Conservation (phyloP, 305 asterid species). For the Ilex paraguariensis region DNA sequence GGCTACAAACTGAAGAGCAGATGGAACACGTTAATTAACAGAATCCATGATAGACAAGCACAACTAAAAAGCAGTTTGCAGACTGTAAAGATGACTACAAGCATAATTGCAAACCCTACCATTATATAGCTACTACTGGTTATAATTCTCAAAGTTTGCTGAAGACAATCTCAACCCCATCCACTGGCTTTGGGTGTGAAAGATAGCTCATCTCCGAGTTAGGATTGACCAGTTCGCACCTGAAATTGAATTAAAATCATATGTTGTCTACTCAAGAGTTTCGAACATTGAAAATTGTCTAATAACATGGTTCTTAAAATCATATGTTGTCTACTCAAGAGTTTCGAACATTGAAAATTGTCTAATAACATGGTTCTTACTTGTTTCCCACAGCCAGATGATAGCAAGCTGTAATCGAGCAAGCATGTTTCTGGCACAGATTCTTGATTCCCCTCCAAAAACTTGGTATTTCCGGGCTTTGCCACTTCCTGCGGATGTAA, state of each 20-base stretch:
- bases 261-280: too few relatives aligned
- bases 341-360: background rate
- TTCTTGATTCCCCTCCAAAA: conserved; percentile 53
- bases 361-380: conserved; percentile 11
- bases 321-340: background rate
- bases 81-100: too few relatives aligned
- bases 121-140: background rate
- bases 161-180: conserved; percentile 39
- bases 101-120: too few relatives aligned
- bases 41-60: too few relatives aligned
- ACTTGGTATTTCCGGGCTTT: conserved; percentile 33
- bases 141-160: conserved; percentile 15
- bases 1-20: too few relatives aligned
- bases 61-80: too few relatives aligned
- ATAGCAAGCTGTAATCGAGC: conserved; percentile 43
- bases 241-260: conserved; percentile 13
- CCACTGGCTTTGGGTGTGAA: conserved; percentile 33
- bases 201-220: conserved; percentile 28
- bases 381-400: conserved; percentile 43
- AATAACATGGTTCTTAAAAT: conserved; percentile 1
- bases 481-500: conserved; percentile 21
- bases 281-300: background rate
- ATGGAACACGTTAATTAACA: too few relatives aligned
- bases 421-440: conserved; percentile 56
- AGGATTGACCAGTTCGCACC: conserved; percentile 43